Evolutionary conservation across 1,139 yeast species (phyloP).

Genomic region (Saccharomyces hybrid): DNA sequence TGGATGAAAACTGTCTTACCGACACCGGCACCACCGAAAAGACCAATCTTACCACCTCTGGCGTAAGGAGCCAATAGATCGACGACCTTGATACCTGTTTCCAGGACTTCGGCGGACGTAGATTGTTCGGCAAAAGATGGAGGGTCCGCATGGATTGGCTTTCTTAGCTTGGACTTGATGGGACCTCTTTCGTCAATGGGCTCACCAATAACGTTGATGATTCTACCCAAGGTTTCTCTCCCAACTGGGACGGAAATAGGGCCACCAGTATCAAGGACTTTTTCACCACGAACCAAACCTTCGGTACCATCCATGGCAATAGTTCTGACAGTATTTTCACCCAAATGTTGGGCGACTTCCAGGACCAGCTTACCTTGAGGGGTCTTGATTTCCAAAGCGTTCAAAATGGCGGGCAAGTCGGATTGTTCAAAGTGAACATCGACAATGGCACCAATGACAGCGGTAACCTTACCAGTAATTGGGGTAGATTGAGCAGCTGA

Average conservation of each 20-base stretch:
- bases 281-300: slow-evolving; percentile 97
- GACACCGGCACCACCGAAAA: slow-evolving; percentile 99
- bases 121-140: slow-evolving; percentile 95
- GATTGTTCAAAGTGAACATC: slow-evolving; percentile 98
- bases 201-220: slow-evolving; percentile 97
- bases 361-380: slow-evolving; percentile 70
- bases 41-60: slow-evolving; percentile 99
- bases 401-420: slow-evolving; percentile 92
- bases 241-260: slow-evolving; percentile 99
- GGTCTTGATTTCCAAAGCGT: slow-evolving; percentile 83
- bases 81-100: slow-evolving; percentile 99
- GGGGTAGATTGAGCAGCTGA: slow-evolving; percentile 71
- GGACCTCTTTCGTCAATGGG: slow-evolving; percentile 99
- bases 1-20: slow-evolving; percentile 99
- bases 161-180: slow-evolving; percentile 80
- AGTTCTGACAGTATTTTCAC: slow-evolving; percentile 99
- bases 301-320: slow-evolving; percentile 99
- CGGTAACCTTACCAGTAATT: slow-evolving; percentile 84
- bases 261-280: slow-evolving; percentile 90
- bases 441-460: slow-evolving; percentile 99
- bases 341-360: slow-evolving; percentile 99
- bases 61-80: slow-evolving; percentile 99
- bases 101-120: slow-evolving; percentile 94
- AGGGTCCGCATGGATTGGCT: slow-evolving; percentile 98
- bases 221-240: slow-evolving; percentile 98